Evolutionary conservation across 2,329 filamentous ascomycete species (phyloP), one percentile per base, ranked within the genome.

Genomic region (Pezicula neosporulosa): DNA sequence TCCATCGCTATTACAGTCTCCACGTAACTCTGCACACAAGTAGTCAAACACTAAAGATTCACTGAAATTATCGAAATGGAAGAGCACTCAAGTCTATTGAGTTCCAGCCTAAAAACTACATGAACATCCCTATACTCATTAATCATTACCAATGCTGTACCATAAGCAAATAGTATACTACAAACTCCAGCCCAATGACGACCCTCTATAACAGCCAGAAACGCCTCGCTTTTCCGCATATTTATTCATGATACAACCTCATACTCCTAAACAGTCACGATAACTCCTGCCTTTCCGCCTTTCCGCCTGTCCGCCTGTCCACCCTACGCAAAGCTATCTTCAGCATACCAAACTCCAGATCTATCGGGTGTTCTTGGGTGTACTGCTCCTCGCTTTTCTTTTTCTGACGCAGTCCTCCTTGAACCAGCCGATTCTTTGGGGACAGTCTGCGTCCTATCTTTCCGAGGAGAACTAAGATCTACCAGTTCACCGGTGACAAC

Each of bases 321-420:
- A 7, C 9, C 30, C 58, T 53, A 66, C 33, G 62, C 64, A 58
- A 66, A 66, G 44, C 61, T 64, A 48, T 66, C 63, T 53, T 66
- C 64, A 37, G 56, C 63, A 18, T 48, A 52, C 64, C 63, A 66
- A 30, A 53, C 50, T 24, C 57, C 52, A 15, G 51, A 51, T 19
- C 19, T 41, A 7, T 38, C 44, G 15, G 51, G 54, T 15, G 24
- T 27, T 16, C 39, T 46, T 49, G 18, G 36, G 33, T 6, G 41
- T 19, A 35, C 43, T 24, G 44, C 41, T 21, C 45, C 38, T 24
- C 27, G 24, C 45, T 43, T 36, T 33, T 21, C 24, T 24, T 44
- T 41, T 21, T 42, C 51, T 21, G 51, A 24, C 24, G 39, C 18
- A n/a, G 16, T 36, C 36, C 39, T 21, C 21, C 18, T 19, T 27